Evolutionary conservation across 2,329 filamentous ascomycete genomes (phyloP).

Genomic region (Microdochium nivale): DNA sequence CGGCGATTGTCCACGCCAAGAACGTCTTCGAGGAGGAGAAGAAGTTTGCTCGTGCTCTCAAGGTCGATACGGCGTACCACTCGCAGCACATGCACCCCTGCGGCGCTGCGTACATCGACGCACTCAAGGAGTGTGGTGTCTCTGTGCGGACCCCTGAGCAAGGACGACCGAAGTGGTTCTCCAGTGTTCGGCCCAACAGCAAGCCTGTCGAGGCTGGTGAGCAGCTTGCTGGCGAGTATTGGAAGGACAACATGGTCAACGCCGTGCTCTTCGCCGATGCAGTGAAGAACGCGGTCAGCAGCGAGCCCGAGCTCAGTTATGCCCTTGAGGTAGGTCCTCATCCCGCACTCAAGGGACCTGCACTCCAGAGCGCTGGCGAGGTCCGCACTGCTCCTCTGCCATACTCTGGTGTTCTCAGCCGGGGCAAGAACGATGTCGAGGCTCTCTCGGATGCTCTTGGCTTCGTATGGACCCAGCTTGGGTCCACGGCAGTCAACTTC

Average conservation of each 20-base stretch:
- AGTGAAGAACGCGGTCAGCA: slow-evolving; percentile 12
- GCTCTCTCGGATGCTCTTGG: not conserved
- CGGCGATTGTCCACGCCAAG: not conserved
- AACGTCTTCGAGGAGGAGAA: not conserved
- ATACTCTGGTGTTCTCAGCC: not conserved
- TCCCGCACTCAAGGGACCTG: slow-evolving; percentile 18
- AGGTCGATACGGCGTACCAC: not conserved
- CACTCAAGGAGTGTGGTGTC: slow-evolving; percentile 1
- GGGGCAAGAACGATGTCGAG: not conserved
- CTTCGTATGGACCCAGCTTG: not conserved
- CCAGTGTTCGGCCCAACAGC: slow-evolving; percentile 5
- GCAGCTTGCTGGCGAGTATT: slow-evolving; percentile 2
- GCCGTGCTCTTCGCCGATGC: slow-evolving; percentile 15
- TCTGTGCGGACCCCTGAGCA: slow-evolving; percentile 13
- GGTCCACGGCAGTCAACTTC: not conserved
- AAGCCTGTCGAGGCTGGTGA: slow-evolving; percentile 16
- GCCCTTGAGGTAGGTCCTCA: slow-evolving; percentile 21
- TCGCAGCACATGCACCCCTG: not conserved
- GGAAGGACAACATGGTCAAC: not conserved
- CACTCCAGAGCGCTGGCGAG: slow-evolving; percentile 1
- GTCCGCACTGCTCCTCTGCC: not conserved
- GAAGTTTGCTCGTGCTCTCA: not conserved
- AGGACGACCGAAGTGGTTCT: slow-evolving; percentile 12
- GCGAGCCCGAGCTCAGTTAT: not conserved
- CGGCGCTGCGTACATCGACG: not conserved